Evolutionary conservation across 495 filamentous ascomycete genomes (phyloP), one percentile per base, ranked within the genome.

Genomic region (Annulohypoxylon bovei): DNA sequence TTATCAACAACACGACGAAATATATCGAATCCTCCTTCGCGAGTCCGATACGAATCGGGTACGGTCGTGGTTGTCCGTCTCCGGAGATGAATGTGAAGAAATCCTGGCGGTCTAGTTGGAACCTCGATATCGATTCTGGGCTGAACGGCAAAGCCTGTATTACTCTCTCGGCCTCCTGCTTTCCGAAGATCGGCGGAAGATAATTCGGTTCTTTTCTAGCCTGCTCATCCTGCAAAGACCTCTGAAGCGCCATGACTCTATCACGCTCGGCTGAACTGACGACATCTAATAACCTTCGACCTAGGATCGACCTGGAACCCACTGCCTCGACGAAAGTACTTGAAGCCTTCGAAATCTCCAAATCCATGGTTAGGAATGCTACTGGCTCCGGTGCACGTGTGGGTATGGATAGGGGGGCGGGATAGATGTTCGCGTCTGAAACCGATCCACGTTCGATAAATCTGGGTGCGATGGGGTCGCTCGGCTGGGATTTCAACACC

Each of bases 401-500:
- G 27, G 83, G 59, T 75, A 85, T 79, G 67, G 80, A 82, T 39
- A 84, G 63, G 12, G 81, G 77, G 9, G 85, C 70, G 16, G 80
- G 80, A 58, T 78, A 86, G 22, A 86, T 72, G 67, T 81, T 84
- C 8, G 83, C 81, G 55, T 85, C 84, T 16, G 78, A 55, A 3
- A 76, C 62, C 20, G 78, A 78, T 20, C 77, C 80, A 67, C 81
- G 81, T 25, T 85, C 80, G 52, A 85, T 56, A 70, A 82, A 83
- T 71, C 84, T 80, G 63, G 83, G 81, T 12, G 78, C 68, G 57
- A 80, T 65, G 52, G 81, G 56, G 61, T 85, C 77, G 73, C 78
- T 77, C 80, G 82, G 75, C 70, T 88, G 87, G 63, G 87, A 87
- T 77, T 89, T 89, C 64, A 90, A 77, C 52, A 88, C 81, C 67